These are phyloP conservation scores for Albifimbria verrucaria DNA, from an alignment of 2,329 filamentous ascomycete species.

Conservation along the genomic window DNA sequence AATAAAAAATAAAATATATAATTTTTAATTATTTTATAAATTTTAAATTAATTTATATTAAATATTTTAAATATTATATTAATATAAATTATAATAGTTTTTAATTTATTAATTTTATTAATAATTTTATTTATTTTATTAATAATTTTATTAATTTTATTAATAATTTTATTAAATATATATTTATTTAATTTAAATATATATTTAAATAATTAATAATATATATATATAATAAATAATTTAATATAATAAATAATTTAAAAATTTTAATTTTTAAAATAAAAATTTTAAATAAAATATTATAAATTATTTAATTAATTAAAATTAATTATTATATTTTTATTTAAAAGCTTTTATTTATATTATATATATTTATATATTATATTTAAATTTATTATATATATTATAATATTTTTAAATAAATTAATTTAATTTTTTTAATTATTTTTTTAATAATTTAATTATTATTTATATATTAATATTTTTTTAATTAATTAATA, in stretches of 20 bases:
- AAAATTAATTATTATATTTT: neutral
- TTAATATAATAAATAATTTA: neutral
- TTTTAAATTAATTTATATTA: no score
- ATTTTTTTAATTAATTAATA: neutral
- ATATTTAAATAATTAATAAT: neutral
- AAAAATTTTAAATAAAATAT: neutral
- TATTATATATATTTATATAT: neutral
- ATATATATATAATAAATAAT: neutral
- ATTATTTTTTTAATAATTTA: neutral
- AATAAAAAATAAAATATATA: neutral
- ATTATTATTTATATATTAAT: neutral
- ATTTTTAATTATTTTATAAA: neutral
- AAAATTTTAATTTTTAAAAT: neutral
- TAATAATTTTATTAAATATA: no score
- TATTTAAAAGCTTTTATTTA: neutral
- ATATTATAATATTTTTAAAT: conserved; percentile 3
- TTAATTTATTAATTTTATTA: no score
- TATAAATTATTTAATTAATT: neutral
- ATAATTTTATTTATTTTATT: no score
- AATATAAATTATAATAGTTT: no score
- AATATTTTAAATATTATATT: no score
- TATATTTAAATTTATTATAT: conserved; percentile 1
- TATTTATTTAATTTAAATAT: neutral
- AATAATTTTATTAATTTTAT: no score
- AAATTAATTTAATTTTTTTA: neutral